Conservation (phyloP, 1,139 yeast species). For the Taphrina communis region DNA sequence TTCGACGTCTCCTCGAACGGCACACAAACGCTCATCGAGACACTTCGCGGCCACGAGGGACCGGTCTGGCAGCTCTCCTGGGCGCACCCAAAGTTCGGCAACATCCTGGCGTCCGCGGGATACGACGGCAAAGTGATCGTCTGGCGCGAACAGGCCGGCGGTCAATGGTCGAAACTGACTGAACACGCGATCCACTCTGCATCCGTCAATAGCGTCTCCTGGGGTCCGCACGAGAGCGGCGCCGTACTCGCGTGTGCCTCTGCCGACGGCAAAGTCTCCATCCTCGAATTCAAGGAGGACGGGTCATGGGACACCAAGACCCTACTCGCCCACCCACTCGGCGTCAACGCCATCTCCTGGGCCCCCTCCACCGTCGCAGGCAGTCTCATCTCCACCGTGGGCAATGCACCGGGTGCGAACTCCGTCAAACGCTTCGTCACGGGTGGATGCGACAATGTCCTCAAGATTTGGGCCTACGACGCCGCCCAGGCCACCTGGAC, state of each 20-base stretch:
- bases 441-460: conserved; percentile 93
- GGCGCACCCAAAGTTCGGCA: conserved; percentile 99
- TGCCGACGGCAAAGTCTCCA: conserved; percentile 89
- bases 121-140: conserved; percentile 93
- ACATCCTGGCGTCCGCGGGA: conserved; percentile 89
- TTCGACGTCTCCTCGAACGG: conserved; percentile 63
- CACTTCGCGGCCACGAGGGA: conserved; percentile 70
- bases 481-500: conserved; percentile 63
- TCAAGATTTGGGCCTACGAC: conserved; percentile 78
- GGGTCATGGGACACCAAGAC: conserved; percentile 73
- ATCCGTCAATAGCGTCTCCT: conserved; percentile 87
- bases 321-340: conserved; percentile 86
- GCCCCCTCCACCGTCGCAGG: conserved; percentile 68
- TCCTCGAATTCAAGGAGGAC: conserved; percentile 88
- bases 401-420: conserved; percentile 54
- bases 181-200: conserved; percentile 90
- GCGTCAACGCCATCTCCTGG: conserved; percentile 95
- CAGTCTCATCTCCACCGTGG: conserved; percentile 51
- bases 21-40: conserved; percentile 28
- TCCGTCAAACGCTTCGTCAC: conserved; percentile 74
- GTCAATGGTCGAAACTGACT: conserved; percentile 78
- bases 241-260: conserved; percentile 89
- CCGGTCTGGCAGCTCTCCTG: conserved; percentile 99
- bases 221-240: conserved; percentile 94
- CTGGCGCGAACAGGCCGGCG: conserved; percentile 81